Percentiles rank a stretch among this genome's conserved stretches.
phyloP scores from a whole-genome alignment of 164 flowering plant genomes.

The Vitis rupestris region DNA sequence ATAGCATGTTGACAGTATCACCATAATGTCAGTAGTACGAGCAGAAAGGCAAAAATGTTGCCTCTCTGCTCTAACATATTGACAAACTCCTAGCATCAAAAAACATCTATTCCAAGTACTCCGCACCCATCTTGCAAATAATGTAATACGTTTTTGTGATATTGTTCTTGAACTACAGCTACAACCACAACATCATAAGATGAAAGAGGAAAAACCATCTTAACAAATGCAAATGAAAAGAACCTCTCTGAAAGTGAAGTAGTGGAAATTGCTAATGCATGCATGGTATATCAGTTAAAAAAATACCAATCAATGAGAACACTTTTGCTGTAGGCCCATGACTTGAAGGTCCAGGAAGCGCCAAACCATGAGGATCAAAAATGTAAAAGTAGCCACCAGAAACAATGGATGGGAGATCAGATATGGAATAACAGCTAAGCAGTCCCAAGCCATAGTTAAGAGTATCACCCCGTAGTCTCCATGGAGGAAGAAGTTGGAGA shows the following conservation, averaged over 20 bases:
- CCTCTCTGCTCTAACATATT: too few species aligned
- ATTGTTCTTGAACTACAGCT: too few species aligned
- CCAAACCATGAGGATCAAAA: slow-evolving; percentile 87
- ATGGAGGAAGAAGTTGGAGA: slow-evolving; percentile 88
- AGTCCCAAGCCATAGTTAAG: slow-evolving; percentile 88
- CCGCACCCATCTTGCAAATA: too few species aligned
- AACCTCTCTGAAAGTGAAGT: not conserved
- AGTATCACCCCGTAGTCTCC: slow-evolving; percentile 81
- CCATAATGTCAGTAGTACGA: too few species aligned
- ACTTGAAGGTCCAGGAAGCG: slow-evolving; percentile 59
- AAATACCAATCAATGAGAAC: slow-evolving; percentile 80
- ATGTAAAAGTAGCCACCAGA: slow-evolving; percentile 82
- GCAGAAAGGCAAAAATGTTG: too few species aligned
- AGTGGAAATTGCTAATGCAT: not conserved
- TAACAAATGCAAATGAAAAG: not conserved
- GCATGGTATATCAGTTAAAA: not conserved
- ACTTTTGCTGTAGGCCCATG: slow-evolving; percentile 68
- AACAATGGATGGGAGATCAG: slow-evolving; percentile 68
- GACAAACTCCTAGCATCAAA: too few species aligned
- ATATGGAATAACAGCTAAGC: slow-evolving; percentile 70
- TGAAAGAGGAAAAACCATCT: too few species aligned
- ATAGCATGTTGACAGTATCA: too few species aligned
- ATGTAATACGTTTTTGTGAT: too few species aligned
- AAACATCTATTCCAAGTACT: too few species aligned
- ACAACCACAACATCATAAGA: too few species aligned